Evolutionary conservation across 257 asterid genomes (phyloP).

Genomic region (Leonotis leonurus): DNA sequence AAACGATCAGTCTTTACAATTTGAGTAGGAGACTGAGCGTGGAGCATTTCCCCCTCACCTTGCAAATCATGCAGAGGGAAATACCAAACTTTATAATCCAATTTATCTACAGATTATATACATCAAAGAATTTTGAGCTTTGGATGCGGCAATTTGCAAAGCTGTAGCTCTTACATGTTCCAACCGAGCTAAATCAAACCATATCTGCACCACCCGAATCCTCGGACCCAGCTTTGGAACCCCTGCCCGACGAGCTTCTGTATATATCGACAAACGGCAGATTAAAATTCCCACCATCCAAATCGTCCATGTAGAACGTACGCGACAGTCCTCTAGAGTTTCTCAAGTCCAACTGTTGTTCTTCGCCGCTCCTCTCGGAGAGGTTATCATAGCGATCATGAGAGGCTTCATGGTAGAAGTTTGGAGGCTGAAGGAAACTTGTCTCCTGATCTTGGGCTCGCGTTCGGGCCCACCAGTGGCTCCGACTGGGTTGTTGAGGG

Average conservation of each 20-base stretch:
- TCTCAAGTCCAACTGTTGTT: conserved; percentile 34
- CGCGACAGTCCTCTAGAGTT: conserved; percentile 41
- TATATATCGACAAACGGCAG: conserved; percentile 80
- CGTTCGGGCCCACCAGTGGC: conserved; percentile 75
- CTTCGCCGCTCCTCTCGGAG: conserved; percentile 49
- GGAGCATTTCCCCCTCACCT: conserved; percentile 8
- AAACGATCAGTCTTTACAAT: conserved; percentile 15
- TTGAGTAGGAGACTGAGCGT: not conserved
- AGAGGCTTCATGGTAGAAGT: conserved; percentile 26
- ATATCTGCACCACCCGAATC: conserved; percentile 33
- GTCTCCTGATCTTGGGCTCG: conserved; percentile 33
- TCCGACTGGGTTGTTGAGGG: conserved; percentile 21
- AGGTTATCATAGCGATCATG: conserved; percentile 24
- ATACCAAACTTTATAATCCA: conserved; percentile 18
- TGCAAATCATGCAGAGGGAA: conserved; percentile 24
- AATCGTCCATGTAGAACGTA: conserved; percentile 61
- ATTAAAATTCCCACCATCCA: conserved; percentile 50
- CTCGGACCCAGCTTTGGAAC: not conserved
- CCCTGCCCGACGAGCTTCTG: conserved; percentile 26
- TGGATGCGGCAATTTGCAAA: not conserved
- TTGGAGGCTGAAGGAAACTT: conserved; percentile 83
- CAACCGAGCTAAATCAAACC: conserved; percentile 34
- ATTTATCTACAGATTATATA: conserved; percentile 35
- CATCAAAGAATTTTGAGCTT: conserved; percentile 49
- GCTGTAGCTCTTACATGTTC: conserved; percentile 8